Percentiles rank a stretch among this genome's conserved stretches.
Evolutionary conservation across 2,329 filamentous ascomycete genomes (phyloP).

Genomic region (Nannizzia gypsea): DNA sequence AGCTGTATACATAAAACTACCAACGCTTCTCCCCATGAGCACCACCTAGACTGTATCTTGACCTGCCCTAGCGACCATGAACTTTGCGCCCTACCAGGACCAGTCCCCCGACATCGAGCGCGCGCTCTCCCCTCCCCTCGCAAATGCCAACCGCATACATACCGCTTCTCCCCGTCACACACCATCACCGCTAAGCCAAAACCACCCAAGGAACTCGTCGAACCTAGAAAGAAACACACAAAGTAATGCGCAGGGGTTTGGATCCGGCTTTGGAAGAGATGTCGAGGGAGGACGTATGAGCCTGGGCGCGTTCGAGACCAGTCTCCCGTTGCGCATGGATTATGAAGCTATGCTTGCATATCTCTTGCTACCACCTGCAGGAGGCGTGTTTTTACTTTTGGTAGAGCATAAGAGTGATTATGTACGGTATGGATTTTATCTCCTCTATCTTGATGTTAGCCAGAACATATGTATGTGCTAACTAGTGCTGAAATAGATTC

Average conservation of each 20-base stretch:
- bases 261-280: slow-evolving; percentile 22
- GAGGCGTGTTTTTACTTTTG: slow-evolving; percentile 71
- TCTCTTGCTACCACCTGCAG: slow-evolving; percentile 68
- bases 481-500: slow-evolving; percentile 49
- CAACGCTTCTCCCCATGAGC: neutral
- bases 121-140: slow-evolving; percentile 62
- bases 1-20: neutral
- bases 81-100: slow-evolving; percentile 96
- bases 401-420: slow-evolving; percentile 94
- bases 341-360: slow-evolving; percentile 89
- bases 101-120: slow-evolving; percentile 74
- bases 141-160: slow-evolving; percentile 43
- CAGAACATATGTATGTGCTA: neutral
- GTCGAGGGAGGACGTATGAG: slow-evolving; percentile 48
- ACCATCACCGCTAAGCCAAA: slow-evolving; percentile 28
- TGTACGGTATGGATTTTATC: slow-evolving; percentile 53
- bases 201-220: slow-evolving; percentile 10
- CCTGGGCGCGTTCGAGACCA: slow-evolving; percentile 74
- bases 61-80: slow-evolving; percentile 45
- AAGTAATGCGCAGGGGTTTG: slow-evolving; percentile 13
- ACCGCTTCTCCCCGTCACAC: slow-evolving; percentile 35
- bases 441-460: neutral
- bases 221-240: slow-evolving; percentile 20
- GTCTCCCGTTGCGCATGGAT: slow-evolving; percentile 71
- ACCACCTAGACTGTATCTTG: neutral